These are phyloP conservation scores for Taphrina deformans DNA, from an alignment of 1,139 yeast species.

Conservation along the genomic window DNA sequence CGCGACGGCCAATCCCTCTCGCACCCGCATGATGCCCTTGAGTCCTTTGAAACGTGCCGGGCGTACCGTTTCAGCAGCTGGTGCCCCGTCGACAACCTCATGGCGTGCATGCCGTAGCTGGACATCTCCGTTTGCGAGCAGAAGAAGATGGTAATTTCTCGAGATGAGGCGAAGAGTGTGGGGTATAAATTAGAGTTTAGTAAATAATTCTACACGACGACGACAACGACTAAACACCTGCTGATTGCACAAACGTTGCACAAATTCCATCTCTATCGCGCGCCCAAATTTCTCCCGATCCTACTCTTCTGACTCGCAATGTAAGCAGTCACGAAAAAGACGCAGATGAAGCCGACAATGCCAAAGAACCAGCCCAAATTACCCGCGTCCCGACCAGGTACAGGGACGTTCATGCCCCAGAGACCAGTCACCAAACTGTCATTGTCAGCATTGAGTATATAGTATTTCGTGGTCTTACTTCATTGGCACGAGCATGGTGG, in stretches of 20 bases:
- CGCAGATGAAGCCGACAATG: constrained; percentile 44
- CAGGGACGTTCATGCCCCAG: constrained; percentile 92
- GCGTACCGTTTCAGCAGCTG: neutral
- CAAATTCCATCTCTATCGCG: neutral
- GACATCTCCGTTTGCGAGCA: no score
- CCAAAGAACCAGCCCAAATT: constrained; percentile 66
- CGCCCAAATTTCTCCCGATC: constrained; percentile 7
- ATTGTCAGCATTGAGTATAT: neutral
- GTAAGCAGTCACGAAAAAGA: neutral
- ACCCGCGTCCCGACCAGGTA: constrained; percentile 64
- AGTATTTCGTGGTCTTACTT: neutral
- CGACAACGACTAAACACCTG: no score
- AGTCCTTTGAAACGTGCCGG: neutral
- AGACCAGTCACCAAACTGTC: constrained; percentile 79
- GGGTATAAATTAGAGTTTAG: neutral
- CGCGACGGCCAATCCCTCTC: neutral
- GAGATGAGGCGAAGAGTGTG: neutral
- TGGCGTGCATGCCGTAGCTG: neutral
- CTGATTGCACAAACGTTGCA: no score
- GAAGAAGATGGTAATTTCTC: neutral
- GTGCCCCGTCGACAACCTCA: neutral
- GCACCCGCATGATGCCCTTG: neutral
- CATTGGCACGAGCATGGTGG: constrained; percentile 87
- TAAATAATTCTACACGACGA: neutral
- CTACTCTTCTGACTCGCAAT: constrained; percentile 3